These are phyloP conservation scores for Chaetomium tenue DNA, from an alignment of 495 filamentous ascomycete species.

Conservation along the genomic window DNA sequence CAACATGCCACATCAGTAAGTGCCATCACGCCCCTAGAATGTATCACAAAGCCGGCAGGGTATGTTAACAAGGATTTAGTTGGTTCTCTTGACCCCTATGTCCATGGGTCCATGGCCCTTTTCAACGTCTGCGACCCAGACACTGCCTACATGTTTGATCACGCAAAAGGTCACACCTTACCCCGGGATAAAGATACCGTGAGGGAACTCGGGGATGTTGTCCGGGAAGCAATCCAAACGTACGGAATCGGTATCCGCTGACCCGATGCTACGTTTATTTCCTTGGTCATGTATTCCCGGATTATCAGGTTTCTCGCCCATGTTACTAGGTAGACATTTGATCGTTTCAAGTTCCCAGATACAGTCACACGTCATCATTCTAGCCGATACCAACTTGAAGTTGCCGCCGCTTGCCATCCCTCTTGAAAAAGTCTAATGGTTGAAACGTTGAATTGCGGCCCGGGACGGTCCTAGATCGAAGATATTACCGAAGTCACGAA, in stretches of 20 bases:
- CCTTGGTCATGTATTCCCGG: neutral
- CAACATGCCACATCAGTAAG: slow-evolving; percentile 58
- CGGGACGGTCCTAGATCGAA: too few relatives aligned
- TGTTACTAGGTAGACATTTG: too few relatives aligned
- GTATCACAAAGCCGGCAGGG: neutral
- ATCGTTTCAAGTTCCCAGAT: too few relatives aligned
- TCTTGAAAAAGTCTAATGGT: too few relatives aligned
- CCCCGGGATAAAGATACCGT: slow-evolving; percentile 52
- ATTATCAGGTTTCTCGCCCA: too few relatives aligned
- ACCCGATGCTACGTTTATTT: neutral
- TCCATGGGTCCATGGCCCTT: slow-evolving; percentile 55
- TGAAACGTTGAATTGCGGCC: too few relatives aligned
- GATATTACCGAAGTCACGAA: too few relatives aligned
- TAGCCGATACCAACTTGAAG: neutral
- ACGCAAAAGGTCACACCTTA: slow-evolving; percentile 57
- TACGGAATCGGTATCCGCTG: slow-evolving; percentile 32
- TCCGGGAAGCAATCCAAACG: slow-evolving; percentile 40
- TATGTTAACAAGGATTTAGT: slow-evolving; percentile 32
- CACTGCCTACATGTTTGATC: slow-evolving; percentile 57
- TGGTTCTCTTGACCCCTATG: slow-evolving; percentile 56
- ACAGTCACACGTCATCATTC: neutral
- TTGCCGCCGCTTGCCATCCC: neutral
- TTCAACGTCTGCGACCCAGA: slow-evolving; percentile 60
- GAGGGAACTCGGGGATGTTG: slow-evolving; percentile 50
- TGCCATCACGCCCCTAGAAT: neutral